A percentile compares a stretch with the other conserved stretches of the same genome.
Evolutionary conservation across 1,284 basidiomycete genomes (phyloP).

Genomic region (Rhodotorula sp.): DNA sequence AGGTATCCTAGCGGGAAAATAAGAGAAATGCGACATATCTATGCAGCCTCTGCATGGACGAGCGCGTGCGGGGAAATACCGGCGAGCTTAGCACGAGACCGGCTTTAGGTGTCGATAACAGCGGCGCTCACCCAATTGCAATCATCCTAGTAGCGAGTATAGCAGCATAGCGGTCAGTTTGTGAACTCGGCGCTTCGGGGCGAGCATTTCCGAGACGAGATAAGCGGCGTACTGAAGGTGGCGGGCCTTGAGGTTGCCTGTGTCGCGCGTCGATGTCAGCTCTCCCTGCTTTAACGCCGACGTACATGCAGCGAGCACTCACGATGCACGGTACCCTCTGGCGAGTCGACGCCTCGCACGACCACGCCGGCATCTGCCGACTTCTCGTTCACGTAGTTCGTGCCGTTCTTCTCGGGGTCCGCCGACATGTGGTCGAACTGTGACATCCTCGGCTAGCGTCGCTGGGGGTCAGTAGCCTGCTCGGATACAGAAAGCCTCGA

Average conservation of each 20-base stretch:
- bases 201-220: not conserved
- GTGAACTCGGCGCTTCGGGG: too few relatives aligned
- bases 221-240: conserved; percentile 14
- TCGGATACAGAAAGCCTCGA: not conserved
- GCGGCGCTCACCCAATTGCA: conserved; percentile 13
- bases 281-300: too few relatives aligned
- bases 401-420: conserved; percentile 5
- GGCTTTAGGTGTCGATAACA: too few relatives aligned
- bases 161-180: too few relatives aligned
- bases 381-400: not conserved
- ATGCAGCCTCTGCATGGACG: not conserved
- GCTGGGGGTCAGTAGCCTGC: not conserved
- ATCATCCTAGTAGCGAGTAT: conserved; percentile 18
- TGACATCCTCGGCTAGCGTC: not conserved
- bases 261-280: not conserved
- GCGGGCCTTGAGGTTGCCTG: conserved; percentile 20
- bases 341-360: conserved; percentile 9
- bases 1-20: not conserved
- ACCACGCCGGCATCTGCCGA: not conserved
- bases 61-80: too few relatives aligned
- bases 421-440: not conserved
- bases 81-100: not conserved
- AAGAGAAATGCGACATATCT: not conserved
- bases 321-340: conserved; percentile 18
- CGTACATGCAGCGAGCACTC: too few relatives aligned